Percentiles rank a stretch among this genome's conserved stretches.
These are phyloP conservation scores for Warburgia ugandensis DNA, from an alignment of 164 flowering plant genomes.

Conservation along the genomic window DNA sequence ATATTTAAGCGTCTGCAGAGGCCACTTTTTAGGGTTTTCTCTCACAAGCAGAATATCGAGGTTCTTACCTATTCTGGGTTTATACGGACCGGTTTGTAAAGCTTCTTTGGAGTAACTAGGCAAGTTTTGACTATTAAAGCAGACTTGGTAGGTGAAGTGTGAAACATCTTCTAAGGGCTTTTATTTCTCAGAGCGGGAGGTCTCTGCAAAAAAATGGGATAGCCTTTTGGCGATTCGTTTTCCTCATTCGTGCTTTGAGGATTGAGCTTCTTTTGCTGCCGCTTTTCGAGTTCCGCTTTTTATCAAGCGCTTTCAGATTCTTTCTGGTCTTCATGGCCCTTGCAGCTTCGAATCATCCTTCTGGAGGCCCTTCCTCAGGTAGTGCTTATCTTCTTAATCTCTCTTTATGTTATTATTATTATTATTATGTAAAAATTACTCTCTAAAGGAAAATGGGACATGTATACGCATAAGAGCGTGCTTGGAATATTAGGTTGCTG, in stretches of 20 bases:
- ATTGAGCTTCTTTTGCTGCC: background rate
- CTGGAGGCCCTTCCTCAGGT: slow-evolving; percentile 33
- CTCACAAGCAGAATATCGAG: background rate
- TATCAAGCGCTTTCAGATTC: background rate
- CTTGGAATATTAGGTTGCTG: background rate
- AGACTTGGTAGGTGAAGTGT: slow-evolving; percentile 16
- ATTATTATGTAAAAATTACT: background rate
- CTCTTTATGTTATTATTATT: background rate
- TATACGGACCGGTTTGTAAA: background rate
- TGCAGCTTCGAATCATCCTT: slow-evolving; percentile 21
- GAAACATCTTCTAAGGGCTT: too few relatives aligned
- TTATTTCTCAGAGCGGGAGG: too few relatives aligned
- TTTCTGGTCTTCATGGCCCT: slow-evolving; percentile 25
- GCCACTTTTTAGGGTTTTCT: background rate
- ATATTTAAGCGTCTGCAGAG: slow-evolving; percentile 2
- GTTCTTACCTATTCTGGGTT: background rate
- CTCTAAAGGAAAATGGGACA: too few relatives aligned
- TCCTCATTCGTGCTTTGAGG: background rate
- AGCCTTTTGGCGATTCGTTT: background rate
- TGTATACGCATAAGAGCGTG: too few relatives aligned
- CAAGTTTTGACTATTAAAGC: slow-evolving; percentile 2
- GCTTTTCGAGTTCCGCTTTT: background rate
- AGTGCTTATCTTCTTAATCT: background rate
- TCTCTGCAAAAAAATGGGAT: background rate
- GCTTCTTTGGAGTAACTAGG: background rate